phyloP scores from a whole-genome alignment of 306 rosid genomes.

The Cicer yamashitae region DNA sequence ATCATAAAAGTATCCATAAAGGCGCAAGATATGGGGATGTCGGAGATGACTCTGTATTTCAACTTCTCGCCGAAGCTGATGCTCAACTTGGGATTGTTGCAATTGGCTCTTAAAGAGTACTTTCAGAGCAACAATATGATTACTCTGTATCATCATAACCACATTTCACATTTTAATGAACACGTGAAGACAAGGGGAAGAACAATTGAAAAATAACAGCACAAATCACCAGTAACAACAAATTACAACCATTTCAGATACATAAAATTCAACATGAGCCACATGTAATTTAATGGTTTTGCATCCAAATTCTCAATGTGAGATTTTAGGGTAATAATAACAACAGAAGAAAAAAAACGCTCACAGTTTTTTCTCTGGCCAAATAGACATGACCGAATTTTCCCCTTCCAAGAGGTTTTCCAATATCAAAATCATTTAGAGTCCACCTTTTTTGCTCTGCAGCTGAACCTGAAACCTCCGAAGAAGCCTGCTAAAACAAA shows the following conservation, averaged over 20 bases:
- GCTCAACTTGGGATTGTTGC: constrained; percentile 99
- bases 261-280: constrained; percentile 9
- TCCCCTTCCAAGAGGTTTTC: constrained; percentile 97
- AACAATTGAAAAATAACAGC: constrained; percentile 21
- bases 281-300: not conserved
- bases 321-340: not conserved
- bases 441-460: constrained; percentile 87
- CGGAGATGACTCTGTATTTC: constrained; percentile 99
- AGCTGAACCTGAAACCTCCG: constrained; percentile 69
- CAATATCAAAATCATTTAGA: constrained; percentile 88
- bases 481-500: constrained; percentile 56
- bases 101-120: constrained; percentile 96
- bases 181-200: constrained; percentile 21
- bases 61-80: constrained; percentile 96
- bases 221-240: constrained; percentile 4
- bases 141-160: constrained; percentile 71
- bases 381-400: constrained; percentile 99
- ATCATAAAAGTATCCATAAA: constrained; percentile 94
- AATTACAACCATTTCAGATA: not conserved
- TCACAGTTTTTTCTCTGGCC: constrained; percentile 94
- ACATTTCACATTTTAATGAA: constrained; percentile 8
- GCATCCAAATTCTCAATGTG: not conserved
- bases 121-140: constrained; percentile 91
- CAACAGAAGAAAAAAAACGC: constrained; percentile 8
- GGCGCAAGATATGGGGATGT: constrained; percentile 90